Evolutionary conservation across 768 basidiomycete species (phyloP).

Genomic region (Kondoa malvinella): DNA sequence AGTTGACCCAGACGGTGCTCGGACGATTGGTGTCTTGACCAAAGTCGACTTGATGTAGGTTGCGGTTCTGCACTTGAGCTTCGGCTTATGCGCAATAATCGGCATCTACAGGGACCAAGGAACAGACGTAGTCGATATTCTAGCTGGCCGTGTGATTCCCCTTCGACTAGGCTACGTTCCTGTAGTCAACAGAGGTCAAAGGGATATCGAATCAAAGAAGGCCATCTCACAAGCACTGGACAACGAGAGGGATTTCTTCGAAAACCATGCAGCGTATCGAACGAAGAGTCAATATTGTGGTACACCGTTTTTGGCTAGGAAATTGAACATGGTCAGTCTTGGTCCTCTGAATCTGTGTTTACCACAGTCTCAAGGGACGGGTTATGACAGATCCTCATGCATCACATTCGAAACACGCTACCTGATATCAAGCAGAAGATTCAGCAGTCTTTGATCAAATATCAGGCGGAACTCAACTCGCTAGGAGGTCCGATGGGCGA

Average conservation of each 20-base stretch:
- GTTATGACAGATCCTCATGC: constrained; percentile 72
- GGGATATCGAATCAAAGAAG: constrained; percentile 83
- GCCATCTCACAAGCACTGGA: constrained; percentile 72
- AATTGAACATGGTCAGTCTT: constrained; percentile 67
- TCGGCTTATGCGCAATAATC: constrained; percentile 1
- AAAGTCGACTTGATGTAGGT: constrained; percentile 95
- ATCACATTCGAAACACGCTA: constrained; percentile 91
- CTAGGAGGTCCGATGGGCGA: constrained; percentile 82
- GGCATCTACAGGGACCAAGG: constrained; percentile 65
- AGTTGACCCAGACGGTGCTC: constrained; percentile 87
- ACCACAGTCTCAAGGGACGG: constrained; percentile 2
- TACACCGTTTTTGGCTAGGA: constrained; percentile 83
- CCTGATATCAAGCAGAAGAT: constrained; percentile 97
- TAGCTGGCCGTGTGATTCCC: constrained; percentile 91
- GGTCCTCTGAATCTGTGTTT: not conserved
- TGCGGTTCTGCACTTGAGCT: not conserved
- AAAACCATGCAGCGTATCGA: constrained; percentile 81
- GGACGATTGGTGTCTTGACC: constrained; percentile 95
- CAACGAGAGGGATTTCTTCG: constrained; percentile 79
- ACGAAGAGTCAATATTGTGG: constrained; percentile 91
- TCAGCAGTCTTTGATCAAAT: constrained; percentile 74
- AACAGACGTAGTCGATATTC: constrained; percentile 95
- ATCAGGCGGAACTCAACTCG: constrained; percentile 57
- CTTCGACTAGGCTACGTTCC: constrained; percentile 93
- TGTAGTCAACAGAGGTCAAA: constrained; percentile 93